Evolutionary conservation across 75 land plant species (phyloP).

Genomic region (Cryptomeria japonica): DNA sequence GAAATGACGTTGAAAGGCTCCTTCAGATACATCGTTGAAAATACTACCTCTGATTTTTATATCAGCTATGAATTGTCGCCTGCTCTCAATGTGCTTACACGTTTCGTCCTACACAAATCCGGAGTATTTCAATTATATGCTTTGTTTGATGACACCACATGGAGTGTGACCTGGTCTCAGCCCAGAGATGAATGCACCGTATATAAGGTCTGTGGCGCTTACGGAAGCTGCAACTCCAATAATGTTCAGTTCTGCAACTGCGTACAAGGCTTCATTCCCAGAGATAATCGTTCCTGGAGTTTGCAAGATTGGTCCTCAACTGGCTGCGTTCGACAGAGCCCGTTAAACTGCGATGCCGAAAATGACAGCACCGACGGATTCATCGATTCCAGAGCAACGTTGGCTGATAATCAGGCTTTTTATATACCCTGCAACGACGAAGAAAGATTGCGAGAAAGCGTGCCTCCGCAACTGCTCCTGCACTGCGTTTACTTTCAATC

Average conservation of each 20-base stretch:
- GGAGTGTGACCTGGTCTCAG: constrained; percentile 15
- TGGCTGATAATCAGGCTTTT: neutral
- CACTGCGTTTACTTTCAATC: constrained; percentile 9
- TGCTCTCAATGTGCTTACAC: too few relatives aligned
- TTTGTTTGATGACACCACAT: constrained; percentile 12
- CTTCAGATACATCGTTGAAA: neutral
- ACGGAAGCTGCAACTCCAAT: constrained; percentile 20
- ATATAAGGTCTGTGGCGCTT: constrained; percentile 28
- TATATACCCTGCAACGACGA: neutral
- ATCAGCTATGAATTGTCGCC: neutral
- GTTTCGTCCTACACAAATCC: constrained; percentile 28
- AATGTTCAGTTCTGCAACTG: constrained; percentile 25
- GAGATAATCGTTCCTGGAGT: neutral
- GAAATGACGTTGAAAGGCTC: neutral
- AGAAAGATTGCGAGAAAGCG: constrained; percentile 15
- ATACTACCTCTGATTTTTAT: neutral
- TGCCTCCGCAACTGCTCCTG: constrained; percentile 32
- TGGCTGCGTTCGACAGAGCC: constrained; percentile 32
- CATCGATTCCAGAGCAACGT: neutral
- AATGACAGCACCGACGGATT: constrained; percentile 18
- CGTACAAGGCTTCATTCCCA: constrained; percentile 32
- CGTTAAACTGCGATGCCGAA: constrained; percentile 1
- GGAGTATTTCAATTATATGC: constrained; percentile 18
- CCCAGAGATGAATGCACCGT: constrained; percentile 25
- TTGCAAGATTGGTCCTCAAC: constrained; percentile 17